phyloP scores from a whole-genome alignment of 2,329 filamentous ascomycete genomes.

The Neofusicoccum sp. region DNA sequence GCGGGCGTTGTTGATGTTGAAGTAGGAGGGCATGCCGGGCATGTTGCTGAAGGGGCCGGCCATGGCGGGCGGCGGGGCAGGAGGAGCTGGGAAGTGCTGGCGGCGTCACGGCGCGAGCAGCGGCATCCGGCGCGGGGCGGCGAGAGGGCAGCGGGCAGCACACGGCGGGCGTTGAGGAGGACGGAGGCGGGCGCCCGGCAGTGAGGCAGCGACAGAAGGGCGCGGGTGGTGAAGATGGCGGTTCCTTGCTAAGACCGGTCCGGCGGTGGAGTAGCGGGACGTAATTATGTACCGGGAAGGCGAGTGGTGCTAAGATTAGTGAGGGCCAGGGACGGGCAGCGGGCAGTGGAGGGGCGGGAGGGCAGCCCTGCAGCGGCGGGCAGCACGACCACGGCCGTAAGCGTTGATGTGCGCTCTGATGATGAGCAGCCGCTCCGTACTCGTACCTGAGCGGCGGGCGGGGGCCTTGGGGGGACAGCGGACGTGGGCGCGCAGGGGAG shows the following conservation, averaged over 20 bases:
- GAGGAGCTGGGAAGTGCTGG: constrained; percentile 9
- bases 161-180: constrained; percentile 23
- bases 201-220: too few species aligned
- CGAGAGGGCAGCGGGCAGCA: background rate
- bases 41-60: constrained; percentile 39
- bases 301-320: constrained; percentile 19
- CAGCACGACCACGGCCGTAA: constrained; percentile 16
- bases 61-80: constrained; percentile 29
- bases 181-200: constrained; percentile 33
- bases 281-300: constrained; percentile 19
- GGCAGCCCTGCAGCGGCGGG: constrained; percentile 3
- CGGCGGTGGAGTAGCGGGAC: constrained; percentile 11
- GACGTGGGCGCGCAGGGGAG: constrained; percentile 15
- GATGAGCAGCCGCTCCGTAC: constrained; percentile 17
- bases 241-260: constrained; percentile 15
- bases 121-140: constrained; percentile 2
- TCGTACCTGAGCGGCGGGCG: constrained; percentile 14
- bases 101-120: constrained; percentile 1
- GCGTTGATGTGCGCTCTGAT: constrained; percentile 15
- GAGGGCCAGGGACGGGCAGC: constrained; percentile 16
- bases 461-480: constrained; percentile 16
- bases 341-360: constrained; percentile 2
- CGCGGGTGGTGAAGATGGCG: constrained; percentile 3
- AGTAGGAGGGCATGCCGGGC: constrained; percentile 31
- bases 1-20: constrained; percentile 33